Evolutionary conservation across 306 rosid genomes (phyloP), one percentile per base, ranked within the genome.

Genomic region (Cotoneaster glaucophyllus): DNA sequence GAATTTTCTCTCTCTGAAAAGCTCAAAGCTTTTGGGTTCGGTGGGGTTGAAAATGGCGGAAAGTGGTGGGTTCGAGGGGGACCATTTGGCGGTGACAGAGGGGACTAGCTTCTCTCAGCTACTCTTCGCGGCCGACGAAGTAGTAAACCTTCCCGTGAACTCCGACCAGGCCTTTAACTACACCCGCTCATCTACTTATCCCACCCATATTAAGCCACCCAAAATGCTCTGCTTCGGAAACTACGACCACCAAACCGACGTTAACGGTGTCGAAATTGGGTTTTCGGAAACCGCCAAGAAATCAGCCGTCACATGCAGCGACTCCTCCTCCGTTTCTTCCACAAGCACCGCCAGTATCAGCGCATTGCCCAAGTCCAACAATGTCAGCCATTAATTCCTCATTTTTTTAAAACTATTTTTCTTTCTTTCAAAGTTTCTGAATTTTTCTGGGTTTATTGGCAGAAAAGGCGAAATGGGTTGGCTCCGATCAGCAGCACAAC

Each of bases 51-150:
- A 11, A 15, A 93, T 87, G 96, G 93, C 81, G 56, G 81, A 84
- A 56, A 86, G 81, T 29, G 82, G 83, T 34, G 82, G 84, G 28
- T 73, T 68, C 62, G 85, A 54, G 41, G 66, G 87, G 86, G 93
- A 89, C 84, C 85, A 91, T 74, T 79, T 75, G 39, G 52, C 69
- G 37, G 69, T 82, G 67, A 56, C 78, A 17, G 71, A 76, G 24
- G 85, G 80, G 22, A 80, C 95, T 24, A 84, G 85, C 81, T 92
- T 95, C 88, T 92, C 97, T 69, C 93, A 88, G 87, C 65, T 95
- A 32, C 86, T 92, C 41, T 88, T 89, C 34, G 86, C 84, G n/a
- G 89, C 81, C 6, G 87, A 87, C 44, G 79, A 81, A 74, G 80
- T 11, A 29, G 70, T 68, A 76, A 83, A 71, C 77, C 64, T 80